Evolutionary conservation across 1,139 yeast species (phyloP).

Genomic region (Candida tetrigidarum): DNA sequence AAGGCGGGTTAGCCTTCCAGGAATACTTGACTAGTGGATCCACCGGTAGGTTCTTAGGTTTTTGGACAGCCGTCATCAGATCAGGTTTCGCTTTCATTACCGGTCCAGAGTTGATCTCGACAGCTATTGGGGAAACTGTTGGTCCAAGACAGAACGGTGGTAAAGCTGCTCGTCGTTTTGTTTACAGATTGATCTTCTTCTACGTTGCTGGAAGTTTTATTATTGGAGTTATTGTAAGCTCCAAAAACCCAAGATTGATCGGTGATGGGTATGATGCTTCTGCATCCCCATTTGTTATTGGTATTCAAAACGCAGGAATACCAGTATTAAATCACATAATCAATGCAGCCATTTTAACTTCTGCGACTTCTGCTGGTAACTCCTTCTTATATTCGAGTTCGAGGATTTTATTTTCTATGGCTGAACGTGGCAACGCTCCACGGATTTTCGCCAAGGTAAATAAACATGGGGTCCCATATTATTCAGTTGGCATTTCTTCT

Average conservation of each 20-base stretch:
- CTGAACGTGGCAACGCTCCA: conserved; percentile 69
- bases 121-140: conserved; percentile 46
- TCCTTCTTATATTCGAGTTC: conserved; percentile 69
- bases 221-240: conserved; percentile 50
- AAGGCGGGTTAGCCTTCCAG: conserved; percentile 53
- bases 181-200: conserved; percentile 51
- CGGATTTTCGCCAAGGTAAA: conserved; percentile 56
- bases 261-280: conserved; percentile 41
- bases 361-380: conserved; percentile 75
- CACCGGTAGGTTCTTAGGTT: conserved; percentile 57
- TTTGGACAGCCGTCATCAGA: conserved; percentile 45
- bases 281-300: conserved; percentile 53
- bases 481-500: conserved; percentile 41
- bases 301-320: conserved; percentile 64
- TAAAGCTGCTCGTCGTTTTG: conserved; percentile 50
- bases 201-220: conserved; percentile 50
- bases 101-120: conserved; percentile 44
- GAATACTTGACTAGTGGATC: conserved; percentile 50
- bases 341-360: conserved; percentile 69
- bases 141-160: conserved; percentile 50
- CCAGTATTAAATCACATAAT: conserved; percentile 64
- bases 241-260: conserved; percentile 36
- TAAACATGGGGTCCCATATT: conserved; percentile 66
- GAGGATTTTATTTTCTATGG: conserved; percentile 68
- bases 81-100: conserved; percentile 44